phyloP scores from a whole-genome alignment of 1,139 yeast species.

The Suhomyces guaymorum region DNA sequence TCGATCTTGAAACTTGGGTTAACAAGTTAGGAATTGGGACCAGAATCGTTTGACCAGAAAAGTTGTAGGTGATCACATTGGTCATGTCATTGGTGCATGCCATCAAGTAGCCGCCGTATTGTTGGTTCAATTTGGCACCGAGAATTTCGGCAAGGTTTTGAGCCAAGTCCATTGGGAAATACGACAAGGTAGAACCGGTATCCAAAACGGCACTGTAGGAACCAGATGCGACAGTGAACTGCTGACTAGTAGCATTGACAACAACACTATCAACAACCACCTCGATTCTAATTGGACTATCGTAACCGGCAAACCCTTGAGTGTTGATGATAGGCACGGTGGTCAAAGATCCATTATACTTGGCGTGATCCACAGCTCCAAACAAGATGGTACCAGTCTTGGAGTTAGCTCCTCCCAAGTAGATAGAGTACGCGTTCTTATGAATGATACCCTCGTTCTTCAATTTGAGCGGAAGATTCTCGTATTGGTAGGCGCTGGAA shows the following conservation, averaged over 20 bases:
- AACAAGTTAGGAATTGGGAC: conserved; percentile 47
- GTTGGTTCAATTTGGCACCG: conserved; percentile 32
- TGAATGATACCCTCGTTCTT: conserved; percentile 50
- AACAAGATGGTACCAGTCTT: conserved; percentile 49
- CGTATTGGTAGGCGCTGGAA: conserved; percentile 37
- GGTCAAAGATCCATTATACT: conserved; percentile 46
- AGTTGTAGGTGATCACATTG: conserved; percentile 40
- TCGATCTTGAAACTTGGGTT: conserved; percentile 8
- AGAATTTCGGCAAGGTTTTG: conserved; percentile 29
- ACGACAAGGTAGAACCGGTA: conserved; percentile 36
- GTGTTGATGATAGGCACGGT: conserved; percentile 34
- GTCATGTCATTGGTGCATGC: conserved; percentile 23
- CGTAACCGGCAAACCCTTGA: conserved; percentile 18
- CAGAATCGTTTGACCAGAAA: conserved; percentile 51
- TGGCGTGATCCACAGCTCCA: conserved; percentile 59
- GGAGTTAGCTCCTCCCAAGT: conserved; percentile 18
- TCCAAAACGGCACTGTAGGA: conserved; percentile 21
- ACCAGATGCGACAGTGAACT: conserved; percentile 13
- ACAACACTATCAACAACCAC: conserved; percentile 25
- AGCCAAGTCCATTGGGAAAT: conserved; percentile 31
- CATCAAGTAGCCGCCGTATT: conserved; percentile 32
- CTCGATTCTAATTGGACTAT: too few relatives aligned
- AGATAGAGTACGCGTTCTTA: conserved; percentile 52
- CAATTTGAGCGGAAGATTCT: conserved; percentile 60
- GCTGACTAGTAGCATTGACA: conserved; percentile 10